Percentiles rank a stretch among this genome's conserved stretches.
Conservation (phyloP, 805 yeast species). For the Metschnikowia kunwiensis region DNA sequence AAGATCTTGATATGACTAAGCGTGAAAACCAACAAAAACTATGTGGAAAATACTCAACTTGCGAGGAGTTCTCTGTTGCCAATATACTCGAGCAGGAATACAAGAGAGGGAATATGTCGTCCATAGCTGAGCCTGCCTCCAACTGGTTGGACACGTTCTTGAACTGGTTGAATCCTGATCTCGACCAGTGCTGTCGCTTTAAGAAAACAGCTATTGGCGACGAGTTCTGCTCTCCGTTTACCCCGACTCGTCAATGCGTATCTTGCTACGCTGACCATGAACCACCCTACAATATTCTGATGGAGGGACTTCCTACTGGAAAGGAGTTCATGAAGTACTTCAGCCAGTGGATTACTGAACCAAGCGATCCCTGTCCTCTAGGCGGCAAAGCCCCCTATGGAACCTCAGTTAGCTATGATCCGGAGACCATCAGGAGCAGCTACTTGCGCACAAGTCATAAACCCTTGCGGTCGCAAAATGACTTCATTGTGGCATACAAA, state of each 20-base stretch:
- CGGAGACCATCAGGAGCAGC: slow-evolving; percentile 47
- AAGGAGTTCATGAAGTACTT: slow-evolving; percentile 69
- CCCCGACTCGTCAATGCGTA: slow-evolving; percentile 69
- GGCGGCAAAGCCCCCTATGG: slow-evolving; percentile 95
- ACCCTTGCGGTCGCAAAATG: slow-evolving; percentile 78
- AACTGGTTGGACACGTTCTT: slow-evolving; percentile 93
- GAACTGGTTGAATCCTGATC: slow-evolving; percentile 79
- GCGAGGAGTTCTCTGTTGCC: slow-evolving; percentile 73
- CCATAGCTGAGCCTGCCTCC: slow-evolving; percentile 77
- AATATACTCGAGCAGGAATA: slow-evolving; percentile 85
- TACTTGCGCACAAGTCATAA: slow-evolving; percentile 77
- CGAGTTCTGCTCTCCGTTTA: slow-evolving; percentile 63
- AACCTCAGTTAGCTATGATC: slow-evolving; percentile 38
- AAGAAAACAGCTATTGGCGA: slow-evolving; percentile 38
- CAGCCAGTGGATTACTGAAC: slow-evolving; percentile 77
- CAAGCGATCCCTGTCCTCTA: slow-evolving; percentile 86
- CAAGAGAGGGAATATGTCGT: slow-evolving; percentile 58
- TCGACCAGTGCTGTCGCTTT: slow-evolving; percentile 81
- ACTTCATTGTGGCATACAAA: slow-evolving; percentile 76
- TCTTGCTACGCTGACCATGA: slow-evolving; percentile 62
- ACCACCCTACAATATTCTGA: slow-evolving; percentile 63
- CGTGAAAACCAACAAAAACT: slow-evolving; percentile 64
- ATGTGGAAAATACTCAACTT: slow-evolving; percentile 86
- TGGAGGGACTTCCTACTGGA: slow-evolving; percentile 80
- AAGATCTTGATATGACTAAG: slow-evolving; percentile 58